Evolutionary conservation across 768 basidiomycete genomes (phyloP), one percentile per base, ranked within the genome.

Genomic region (Lepiota venenata): DNA sequence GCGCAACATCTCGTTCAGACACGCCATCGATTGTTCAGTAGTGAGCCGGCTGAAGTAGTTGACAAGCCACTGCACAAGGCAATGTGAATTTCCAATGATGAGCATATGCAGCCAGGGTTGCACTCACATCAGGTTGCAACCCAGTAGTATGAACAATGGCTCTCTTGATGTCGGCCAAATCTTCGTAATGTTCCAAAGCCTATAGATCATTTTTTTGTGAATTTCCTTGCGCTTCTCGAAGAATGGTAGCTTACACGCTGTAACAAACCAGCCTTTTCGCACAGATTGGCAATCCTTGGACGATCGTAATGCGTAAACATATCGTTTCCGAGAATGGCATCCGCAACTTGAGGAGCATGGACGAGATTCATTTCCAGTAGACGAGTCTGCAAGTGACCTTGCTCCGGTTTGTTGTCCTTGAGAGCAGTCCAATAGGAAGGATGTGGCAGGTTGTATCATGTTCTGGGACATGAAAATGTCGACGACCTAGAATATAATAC

Each of bases 381-480:
- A 56, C 95, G 88, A 0, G 97, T 99, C 71, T 99, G 97, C 12
- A 99, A 75, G 60, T 88, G 93, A 0, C 85, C 96, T 66, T 99
- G 96, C 69, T 99, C 97, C 0, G 95, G 91, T 67, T 90, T 90
- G 77, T 99, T 98, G 52, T 99, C 97, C 76, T 99, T 98, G 62
- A 99, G 78, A 18, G 95, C 97, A 65, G n/a, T 98, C 97, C 55
- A 99, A 74, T 45, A 98, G 75, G 86, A 99, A 98, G 1, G 93
- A 95, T 0, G 97, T 99, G 4, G 97, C 97, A 16, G 95, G 96
- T 69, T 98, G 97, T 55, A 98, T 95, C 93, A 98, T 93, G 73
- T 98, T 98, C 68, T 97, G 95, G 0, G 90, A 89, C 93, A 98
- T 97, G 78, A 99, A 98, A 63, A 98, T 97, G 64, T 99, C 97